Base-by-base conservation (phyloP, 768 basidiomycete species). In the Jaapia argillacea region DNA sequence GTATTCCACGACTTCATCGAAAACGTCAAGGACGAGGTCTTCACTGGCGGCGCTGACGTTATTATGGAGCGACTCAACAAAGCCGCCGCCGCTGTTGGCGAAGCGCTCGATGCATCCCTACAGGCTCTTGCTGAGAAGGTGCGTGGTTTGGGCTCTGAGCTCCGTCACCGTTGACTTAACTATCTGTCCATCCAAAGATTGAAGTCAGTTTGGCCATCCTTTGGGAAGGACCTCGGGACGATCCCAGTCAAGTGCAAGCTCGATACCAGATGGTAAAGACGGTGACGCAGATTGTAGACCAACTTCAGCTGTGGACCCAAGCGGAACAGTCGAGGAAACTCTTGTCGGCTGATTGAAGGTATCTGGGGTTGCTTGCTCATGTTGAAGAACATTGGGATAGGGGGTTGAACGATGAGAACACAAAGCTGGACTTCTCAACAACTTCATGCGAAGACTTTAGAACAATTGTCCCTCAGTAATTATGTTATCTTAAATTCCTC, bases 121-220 rank as follows among this genome's bases (percentile, higher is more conserved):
- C 61, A 56, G 6, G 60, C 71, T 36, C 68, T 81, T 16, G 76
- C 79, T 0, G 56, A 74, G 54, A 79, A 77, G 71, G 75, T 74
- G 45, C n/a, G 61, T 44, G 24, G 5, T 36, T 21, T 10, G n/a
- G n/a, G n/a, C n/a, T n/a, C n/a, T 24, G 3, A 3, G 23, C 26
- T 10, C 39, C 4, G 18, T 5, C n/a, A 10, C n/a, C 22, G 2
- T 20, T 25, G 25, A 49, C 49, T 54, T 28, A 40, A 53, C n/a
- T n/a, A n/a, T n/a, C n/a, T n/a, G n/a, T n/a, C n/a, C n/a, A n/a
- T 24, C 48, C 22, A 12, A 41, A 72, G 69, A 56, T 74, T 37
- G 73, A 74, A 58, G 74, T 78, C 48, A 75, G 66, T 50, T 49
- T 81, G 44, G 65, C 76, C 6, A 70, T 79, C 5, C 66, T 81